These are phyloP conservation scores for Scedosporium minutisporum DNA, from an alignment of 2,329 filamentous ascomycete genomes.

Conservation along the genomic window DNA sequence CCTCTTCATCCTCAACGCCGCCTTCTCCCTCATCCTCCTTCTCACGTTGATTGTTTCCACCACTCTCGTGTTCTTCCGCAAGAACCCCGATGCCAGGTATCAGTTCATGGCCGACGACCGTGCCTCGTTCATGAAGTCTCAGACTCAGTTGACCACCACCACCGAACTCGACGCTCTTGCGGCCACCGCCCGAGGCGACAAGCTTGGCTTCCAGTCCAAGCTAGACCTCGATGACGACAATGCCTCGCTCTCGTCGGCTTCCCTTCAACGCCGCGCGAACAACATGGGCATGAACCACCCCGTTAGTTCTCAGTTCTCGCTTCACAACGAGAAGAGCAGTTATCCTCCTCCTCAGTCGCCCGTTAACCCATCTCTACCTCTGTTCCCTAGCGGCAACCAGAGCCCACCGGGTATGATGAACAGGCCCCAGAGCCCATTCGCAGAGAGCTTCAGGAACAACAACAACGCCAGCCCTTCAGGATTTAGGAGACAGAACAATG, in stretches of 20 bases:
- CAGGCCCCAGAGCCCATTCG: constrained; percentile 24
- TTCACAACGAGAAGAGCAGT: constrained; percentile 14
- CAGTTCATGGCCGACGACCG: constrained; percentile 95
- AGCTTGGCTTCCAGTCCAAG: constrained; percentile 36
- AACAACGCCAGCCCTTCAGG: constrained; percentile 22
- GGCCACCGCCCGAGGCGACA: constrained; percentile 80
- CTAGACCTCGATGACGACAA: constrained; percentile 28
- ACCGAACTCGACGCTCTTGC: constrained; percentile 87
- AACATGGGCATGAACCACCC: constrained; percentile 18
- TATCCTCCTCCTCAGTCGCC: constrained; percentile 25
- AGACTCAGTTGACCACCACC: constrained; percentile 64
- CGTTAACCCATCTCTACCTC: constrained; percentile 31
- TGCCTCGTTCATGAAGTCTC: constrained; percentile 95
- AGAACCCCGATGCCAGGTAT: constrained; percentile 91
- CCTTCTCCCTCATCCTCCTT: constrained; percentile 71
- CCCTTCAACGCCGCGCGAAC: constrained; percentile 25
- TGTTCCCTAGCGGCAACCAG: constrained; percentile 29
- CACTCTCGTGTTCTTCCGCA: constrained; percentile 65
- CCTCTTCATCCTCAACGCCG: constrained; percentile 80
- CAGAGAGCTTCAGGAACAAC: constrained; percentile 13
- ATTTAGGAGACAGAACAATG: constrained; percentile 27
- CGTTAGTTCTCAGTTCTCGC: constrained; percentile 14
- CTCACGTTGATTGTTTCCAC: constrained; percentile 63
- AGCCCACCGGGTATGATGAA: constrained; percentile 1
- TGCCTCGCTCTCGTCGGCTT: constrained; percentile 28